Conservation (phyloP, 495 filamentous ascomycete genomes). For the Thozetella sp. region DNA sequence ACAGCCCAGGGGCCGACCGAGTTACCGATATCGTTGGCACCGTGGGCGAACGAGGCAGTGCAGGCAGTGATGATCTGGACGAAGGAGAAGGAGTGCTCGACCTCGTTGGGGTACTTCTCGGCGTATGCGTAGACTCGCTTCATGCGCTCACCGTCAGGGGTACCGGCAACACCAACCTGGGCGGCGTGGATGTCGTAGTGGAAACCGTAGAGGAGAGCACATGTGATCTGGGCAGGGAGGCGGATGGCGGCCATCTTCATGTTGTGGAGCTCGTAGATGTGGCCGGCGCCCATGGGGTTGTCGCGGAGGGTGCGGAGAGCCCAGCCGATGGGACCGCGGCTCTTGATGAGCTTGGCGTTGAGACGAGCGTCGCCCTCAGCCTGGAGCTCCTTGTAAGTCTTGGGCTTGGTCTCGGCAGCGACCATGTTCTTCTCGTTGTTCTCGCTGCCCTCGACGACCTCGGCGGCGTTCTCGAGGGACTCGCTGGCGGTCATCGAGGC, state of each 20-base stretch:
- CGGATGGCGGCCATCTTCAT: slow-evolving; percentile 58
- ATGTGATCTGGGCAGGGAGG: slow-evolving; percentile 58
- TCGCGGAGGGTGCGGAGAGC: slow-evolving; percentile 70
- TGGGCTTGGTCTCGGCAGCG: slow-evolving; percentile 38
- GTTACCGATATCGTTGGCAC: slow-evolving; percentile 80
- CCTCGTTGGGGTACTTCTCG: slow-evolving; percentile 71
- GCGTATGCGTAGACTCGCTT: slow-evolving; percentile 60
- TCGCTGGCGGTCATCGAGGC: slow-evolving; percentile 29
- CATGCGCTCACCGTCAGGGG: slow-evolving; percentile 66
- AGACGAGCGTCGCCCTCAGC: slow-evolving; percentile 49
- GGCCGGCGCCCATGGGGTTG: slow-evolving; percentile 67
- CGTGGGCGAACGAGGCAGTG: slow-evolving; percentile 78
- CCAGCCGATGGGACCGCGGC: slow-evolving; percentile 67
- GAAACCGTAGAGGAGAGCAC: slow-evolving; percentile 62
- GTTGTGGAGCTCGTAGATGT: slow-evolving; percentile 69
- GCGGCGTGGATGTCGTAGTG: slow-evolving; percentile 76
- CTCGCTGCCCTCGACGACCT: slow-evolving; percentile 14
- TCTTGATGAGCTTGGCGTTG: slow-evolving; percentile 55
- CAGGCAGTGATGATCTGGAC: slow-evolving; percentile 74
- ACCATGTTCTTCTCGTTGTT: slow-evolving; percentile 46
- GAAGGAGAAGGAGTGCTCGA: slow-evolving; percentile 77
- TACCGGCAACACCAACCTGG: slow-evolving; percentile 63
- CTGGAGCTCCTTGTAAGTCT: slow-evolving; percentile 58
- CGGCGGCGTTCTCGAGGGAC: slow-evolving; percentile 17
- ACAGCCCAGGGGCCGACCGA: slow-evolving; percentile 75